Evolutionary conservation across 2,329 filamentous ascomycete species (phyloP), one percentile per base, ranked within the genome.

Genomic region (Fusarium fracticaudum): DNA sequence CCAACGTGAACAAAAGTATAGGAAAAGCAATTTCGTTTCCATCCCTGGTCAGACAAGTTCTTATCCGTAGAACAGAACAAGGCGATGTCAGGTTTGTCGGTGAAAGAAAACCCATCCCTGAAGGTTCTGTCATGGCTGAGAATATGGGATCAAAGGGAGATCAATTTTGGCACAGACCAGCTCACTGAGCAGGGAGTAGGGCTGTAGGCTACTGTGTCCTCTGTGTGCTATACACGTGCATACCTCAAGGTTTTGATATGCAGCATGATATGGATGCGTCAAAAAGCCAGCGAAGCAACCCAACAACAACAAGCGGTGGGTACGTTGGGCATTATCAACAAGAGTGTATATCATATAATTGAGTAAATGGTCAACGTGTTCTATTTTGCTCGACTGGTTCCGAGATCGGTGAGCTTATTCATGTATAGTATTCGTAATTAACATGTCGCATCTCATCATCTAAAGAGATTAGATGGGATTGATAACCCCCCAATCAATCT

Each of bases 381-480:
- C 24, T 29, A 14, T 13, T 26, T 26, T 57, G 47, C 40, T 55
- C 59, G 33, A 48, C 29, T 20, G 35, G 55, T 38, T 76, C 76
- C 74, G 74, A 76, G 62, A 65, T 74, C 76, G 76, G 76, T 64
- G 50, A n/a, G 15, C 35, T 51, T 63, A n/a, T 45, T 22, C 40
- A 35, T 58, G 57, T n/a, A 18, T 11, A 22, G 11, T 8, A 40
- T 51, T 63, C 63, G 48, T 62, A 53, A 67, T 68, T 57, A 43
- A 40, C 53, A 24, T 35, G 53, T 54, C 64, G 44, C 67, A 63
- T 60, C 64, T 67, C 64, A 74, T 41, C 48, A 64, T 48, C 37
- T 45, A 40, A 65, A 64, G 45, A 78, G 77, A 78, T 79, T 79
- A 79, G 77, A 79, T 79, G 71, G 72, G 77, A 79, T 79, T 79